A percentile compares a stretch with the other conserved stretches of the same genome.
These are phyloP conservation scores for Starmerella floricola DNA, from an alignment of 805 yeast genomes.

Conservation along the genomic window DNA sequence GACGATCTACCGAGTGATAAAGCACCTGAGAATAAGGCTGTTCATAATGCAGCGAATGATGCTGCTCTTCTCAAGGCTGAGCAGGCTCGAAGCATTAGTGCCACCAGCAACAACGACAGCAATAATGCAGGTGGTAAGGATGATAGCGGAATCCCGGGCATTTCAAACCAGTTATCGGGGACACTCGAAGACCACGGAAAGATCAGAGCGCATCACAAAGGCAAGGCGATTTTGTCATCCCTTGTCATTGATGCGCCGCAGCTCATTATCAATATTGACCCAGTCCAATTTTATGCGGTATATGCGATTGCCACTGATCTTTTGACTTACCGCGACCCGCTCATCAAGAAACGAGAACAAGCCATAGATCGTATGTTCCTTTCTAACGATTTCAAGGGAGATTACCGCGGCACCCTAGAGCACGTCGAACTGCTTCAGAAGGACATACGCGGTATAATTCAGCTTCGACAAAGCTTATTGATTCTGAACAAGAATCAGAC, in stretches of 20 bases:
- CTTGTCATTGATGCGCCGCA: slow-evolving; percentile 51
- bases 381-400: slow-evolving; percentile 52
- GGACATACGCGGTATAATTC: slow-evolving; percentile 34
- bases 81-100: too few relatives aligned
- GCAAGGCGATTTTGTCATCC: slow-evolving; percentile 8
- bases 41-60: background rate
- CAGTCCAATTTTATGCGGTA: slow-evolving; percentile 57
- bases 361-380: slow-evolving; percentile 53
- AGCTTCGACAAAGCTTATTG: slow-evolving; percentile 36
- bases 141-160: background rate
- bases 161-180: background rate
- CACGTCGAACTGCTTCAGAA: slow-evolving; percentile 41
- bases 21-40: slow-evolving; percentile 4
- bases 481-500: slow-evolving; percentile 10
- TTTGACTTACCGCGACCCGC: slow-evolving; percentile 64
- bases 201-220: too few relatives aligned
- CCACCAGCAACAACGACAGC: too few relatives aligned
- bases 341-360: slow-evolving; percentile 43
- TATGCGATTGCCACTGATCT: slow-evolving; percentile 52
- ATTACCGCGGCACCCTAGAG: slow-evolving; percentile 38
- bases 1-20: too few relatives aligned
- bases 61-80: too few relatives aligned
- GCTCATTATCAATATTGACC: slow-evolving; percentile 55
- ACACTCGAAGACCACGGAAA: slow-evolving; percentile 8
- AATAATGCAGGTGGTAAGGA: too few relatives aligned